Base-by-base conservation (phyloP, 331 rosid species). In the Saraca asoca region DNA sequence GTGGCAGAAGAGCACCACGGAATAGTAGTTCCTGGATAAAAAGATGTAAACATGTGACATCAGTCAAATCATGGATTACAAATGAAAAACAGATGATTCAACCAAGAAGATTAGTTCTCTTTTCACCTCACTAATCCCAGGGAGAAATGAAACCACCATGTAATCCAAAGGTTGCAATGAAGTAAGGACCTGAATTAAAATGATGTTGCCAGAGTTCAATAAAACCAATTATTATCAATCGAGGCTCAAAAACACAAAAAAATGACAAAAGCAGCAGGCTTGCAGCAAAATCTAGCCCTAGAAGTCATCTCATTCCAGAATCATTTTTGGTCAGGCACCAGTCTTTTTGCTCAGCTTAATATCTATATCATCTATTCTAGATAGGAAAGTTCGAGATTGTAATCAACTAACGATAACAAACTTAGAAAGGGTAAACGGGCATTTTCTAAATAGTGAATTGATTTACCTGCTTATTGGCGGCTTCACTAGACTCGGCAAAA, bases 91-190 rank as follows among this genome's bases (percentile, higher is more conserved):
- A 24, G 41, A 58, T 9, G 57, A 54, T 48, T 53, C 59, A 59
- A 39, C 9, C 14, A 24, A 46, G 37, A 37, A 19, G 76, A 19
- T 31, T 16, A 50, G 34, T 43, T 67, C 59, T 56, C 66, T 71
- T 71, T 54, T 67, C 57, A 85, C 98, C 98, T 90, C 98, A n/a
- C 97, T 87, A 72, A 87, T 60, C 37, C 97, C 96, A 10, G 98
- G 86, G 42, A 88, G 76, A 74, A 86, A 80, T 18, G 98, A 87
- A 12, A 93, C 82, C 7, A 81, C 65, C 41, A 79, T 49, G 88
- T 85, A 90, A 73, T 93, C 98, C 81, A 84, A 55, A 52, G 88
- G 95, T 73, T 85, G 85, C 58, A 93, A 91, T 42, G 91, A 85
- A 74, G 86, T 70, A 61, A 93, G 98, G 68, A 84, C 90, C 98